Evolutionary conservation across 2,329 filamentous ascomycete species (phyloP).

Genomic region (Colletotrichum sp.): DNA sequence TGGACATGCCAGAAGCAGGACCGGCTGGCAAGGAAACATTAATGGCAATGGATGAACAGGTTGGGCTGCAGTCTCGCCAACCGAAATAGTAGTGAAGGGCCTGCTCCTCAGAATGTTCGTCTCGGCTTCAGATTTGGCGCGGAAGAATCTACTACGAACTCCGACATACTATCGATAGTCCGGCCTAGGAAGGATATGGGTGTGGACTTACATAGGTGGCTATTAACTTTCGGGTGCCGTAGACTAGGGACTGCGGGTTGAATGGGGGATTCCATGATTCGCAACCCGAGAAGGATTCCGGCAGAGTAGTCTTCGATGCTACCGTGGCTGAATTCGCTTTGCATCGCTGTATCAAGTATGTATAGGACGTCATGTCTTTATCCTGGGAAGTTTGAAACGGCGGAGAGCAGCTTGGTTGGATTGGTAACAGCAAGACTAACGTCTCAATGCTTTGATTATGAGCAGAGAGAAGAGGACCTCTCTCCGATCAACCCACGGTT

Average conservation of each 20-base stretch:
- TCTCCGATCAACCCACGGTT: background rate
- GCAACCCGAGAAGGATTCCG: background rate
- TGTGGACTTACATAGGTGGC: background rate
- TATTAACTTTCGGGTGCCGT: background rate
- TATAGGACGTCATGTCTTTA: background rate
- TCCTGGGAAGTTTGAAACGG: background rate
- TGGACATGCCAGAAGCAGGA: background rate
- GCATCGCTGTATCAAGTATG: background rate
- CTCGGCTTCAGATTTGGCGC: background rate
- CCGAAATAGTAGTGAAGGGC: background rate
- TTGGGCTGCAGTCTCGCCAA: background rate
- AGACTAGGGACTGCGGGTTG: background rate
- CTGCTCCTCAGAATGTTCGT: background rate
- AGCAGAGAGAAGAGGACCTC: background rate
- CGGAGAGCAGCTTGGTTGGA: fast-evolving
- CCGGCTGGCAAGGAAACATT: background rate
- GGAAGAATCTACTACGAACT: background rate
- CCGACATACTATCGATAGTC: background rate
- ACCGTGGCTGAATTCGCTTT: background rate
- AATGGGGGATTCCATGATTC: background rate
- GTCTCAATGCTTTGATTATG: background rate
- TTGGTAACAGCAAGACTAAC: background rate
- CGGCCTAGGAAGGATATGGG: background rate
- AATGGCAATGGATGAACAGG: background rate
- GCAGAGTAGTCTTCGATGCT: background rate